Conservation (phyloP, 768 basidiomycete genomes). For the Tylopilus plumbeoviolaceoides region DNA sequence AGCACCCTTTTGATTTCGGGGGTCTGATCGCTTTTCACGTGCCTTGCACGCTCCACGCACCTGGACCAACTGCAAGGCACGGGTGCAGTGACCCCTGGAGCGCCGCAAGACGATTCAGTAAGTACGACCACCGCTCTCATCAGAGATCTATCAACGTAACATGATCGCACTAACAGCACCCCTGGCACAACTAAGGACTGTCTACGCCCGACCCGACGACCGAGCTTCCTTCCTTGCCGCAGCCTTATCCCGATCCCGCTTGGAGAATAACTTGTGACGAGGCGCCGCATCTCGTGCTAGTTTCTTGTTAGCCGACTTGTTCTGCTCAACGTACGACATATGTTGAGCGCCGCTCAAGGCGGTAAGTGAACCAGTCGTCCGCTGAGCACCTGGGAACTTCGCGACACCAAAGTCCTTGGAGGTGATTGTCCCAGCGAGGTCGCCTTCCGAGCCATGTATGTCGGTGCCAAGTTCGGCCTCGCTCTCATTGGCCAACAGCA, state of each 20-base stretch:
- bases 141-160: slow-evolving; percentile 11
- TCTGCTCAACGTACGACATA: slow-evolving; percentile 91
- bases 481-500: slow-evolving; percentile 85
- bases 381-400: slow-evolving; percentile 63
- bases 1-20: slow-evolving; percentile 26
- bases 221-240: slow-evolving; percentile 45
- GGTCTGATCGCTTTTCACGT: slow-evolving; percentile 29
- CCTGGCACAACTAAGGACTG: slow-evolving; percentile 7
- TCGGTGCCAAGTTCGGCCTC: slow-evolving; percentile 87
- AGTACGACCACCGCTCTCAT: slow-evolving; percentile 7
- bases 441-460: slow-evolving; percentile 77
- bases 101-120: slow-evolving; percentile 6
- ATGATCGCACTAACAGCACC: slow-evolving; percentile 16
- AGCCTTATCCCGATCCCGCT: slow-evolving; percentile 75
- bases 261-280: slow-evolving; percentile 77
- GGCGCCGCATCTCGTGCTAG: slow-evolving; percentile 50
- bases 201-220: slow-evolving; percentile 27
- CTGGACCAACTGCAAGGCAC: slow-evolving; percentile 25
- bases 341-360: slow-evolving; percentile 86
- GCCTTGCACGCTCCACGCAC: slow-evolving; percentile 20
- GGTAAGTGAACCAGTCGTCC: slow-evolving; percentile 77
- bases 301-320: slow-evolving; percentile 85
- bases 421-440: slow-evolving; percentile 80
- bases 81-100: slow-evolving; percentile 9
- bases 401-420: slow-evolving; percentile 78